Base-by-base conservation (phyloP, 352 stramenopile genomes). In the Pythium insidiosum region DNA sequence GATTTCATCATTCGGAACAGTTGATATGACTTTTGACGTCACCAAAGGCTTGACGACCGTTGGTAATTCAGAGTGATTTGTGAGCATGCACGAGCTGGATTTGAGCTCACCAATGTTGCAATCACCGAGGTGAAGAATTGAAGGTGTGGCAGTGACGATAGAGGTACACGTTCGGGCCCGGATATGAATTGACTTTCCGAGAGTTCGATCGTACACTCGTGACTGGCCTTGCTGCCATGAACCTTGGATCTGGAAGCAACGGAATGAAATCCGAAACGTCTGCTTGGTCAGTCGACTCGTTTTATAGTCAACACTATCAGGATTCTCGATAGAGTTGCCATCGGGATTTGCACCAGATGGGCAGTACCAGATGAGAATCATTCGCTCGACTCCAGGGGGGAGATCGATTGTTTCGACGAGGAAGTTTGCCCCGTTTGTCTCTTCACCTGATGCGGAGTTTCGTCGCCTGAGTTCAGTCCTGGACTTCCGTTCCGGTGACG, bases 61-160 rank as follows among this genome's bases (percentile, higher is more conserved):
- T 19, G 83, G 81, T 5, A 95, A 54, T 41, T 95, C 83, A 25
- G 83, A 93, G 47, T 94, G 81, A 34, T 95, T 95, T n/a, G 79
- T 93, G 40, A 95, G 33, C 55, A 91, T 86, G 29, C 79, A 91
- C 23, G 77, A 76, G 38, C 76, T 91, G 54, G 74, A 88, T 47
- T 90, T 93, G 15, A 94, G 43, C 38, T 95, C 83, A 26, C 83
- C 83, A 56, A 95, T 95, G 22, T 95, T 93, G 59, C 83, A 95
- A 49, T 93, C 83, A 6, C 83, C 83, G 12, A 95, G 46, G 34
- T 95, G 76, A 38, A 95, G 61, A 43, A 89, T 82, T 10, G 83
- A 92, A 26, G 83, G 83, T 5, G 74, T 82, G 28, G 86, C 71
- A 13, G 83, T 95, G 26, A 95, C 83, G 43, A 92, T 73, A 1